Evolutionary conservation across 441 rosid species (phyloP).

Genomic region (Bruguiera hainesii): DNA sequence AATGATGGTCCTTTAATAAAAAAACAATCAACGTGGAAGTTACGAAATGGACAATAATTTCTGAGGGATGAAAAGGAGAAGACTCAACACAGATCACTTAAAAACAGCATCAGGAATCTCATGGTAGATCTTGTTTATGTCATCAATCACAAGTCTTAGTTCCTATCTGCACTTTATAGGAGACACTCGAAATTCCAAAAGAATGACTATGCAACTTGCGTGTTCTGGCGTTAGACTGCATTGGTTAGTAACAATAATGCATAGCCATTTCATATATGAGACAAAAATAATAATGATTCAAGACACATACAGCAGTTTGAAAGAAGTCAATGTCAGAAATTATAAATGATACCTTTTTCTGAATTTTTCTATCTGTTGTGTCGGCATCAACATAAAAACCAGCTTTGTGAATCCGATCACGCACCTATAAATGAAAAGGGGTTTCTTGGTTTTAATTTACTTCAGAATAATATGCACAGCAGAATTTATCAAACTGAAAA

Average conservation of each 20-base stretch:
- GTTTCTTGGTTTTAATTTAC: background rate
- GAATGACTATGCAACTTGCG: no score
- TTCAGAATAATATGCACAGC: background rate
- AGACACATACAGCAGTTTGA: background rate
- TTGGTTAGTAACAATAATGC: background rate
- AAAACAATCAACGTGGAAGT: no score
- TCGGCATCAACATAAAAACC: conserved; percentile 86
- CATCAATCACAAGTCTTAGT: no score
- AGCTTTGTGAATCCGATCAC: conserved; percentile 58
- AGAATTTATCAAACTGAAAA: no score
- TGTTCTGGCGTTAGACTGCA: no score
- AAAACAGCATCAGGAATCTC: background rate
- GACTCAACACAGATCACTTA: background rate
- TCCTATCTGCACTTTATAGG: no score
- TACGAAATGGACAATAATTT: background rate
- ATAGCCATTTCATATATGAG: background rate
- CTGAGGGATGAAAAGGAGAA: background rate
- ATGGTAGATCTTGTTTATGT: background rate
- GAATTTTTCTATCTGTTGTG: conserved; percentile 76
- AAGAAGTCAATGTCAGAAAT: conserved; percentile 2
- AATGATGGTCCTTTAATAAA: no score
- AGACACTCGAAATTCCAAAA: no score
- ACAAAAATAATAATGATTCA: background rate
- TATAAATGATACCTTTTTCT: conserved; percentile 66
- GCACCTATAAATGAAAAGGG: conserved; percentile 45